Percentiles rank a stretch among this genome's conserved stretches.
Conservation (phyloP, 1,284 basidiomycete genomes). For the Microbotryum intermedium region DNA sequence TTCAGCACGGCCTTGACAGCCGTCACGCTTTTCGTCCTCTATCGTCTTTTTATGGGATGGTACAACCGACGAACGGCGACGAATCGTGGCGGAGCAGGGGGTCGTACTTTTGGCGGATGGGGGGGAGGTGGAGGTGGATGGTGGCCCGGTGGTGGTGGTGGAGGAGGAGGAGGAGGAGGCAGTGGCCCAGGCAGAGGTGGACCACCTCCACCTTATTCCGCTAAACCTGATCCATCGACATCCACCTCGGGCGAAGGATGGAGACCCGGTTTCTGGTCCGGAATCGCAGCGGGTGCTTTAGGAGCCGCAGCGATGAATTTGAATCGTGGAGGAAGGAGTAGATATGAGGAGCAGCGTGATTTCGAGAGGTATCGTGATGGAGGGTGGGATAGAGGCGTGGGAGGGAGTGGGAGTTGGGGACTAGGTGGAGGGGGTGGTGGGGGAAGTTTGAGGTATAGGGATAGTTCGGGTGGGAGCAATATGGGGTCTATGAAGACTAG, state of each 20-base stretch:
- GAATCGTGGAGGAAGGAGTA: constrained; percentile 24
- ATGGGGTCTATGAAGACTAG: constrained; percentile 38
- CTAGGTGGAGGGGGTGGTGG: background rate
- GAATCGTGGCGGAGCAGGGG: constrained; percentile 29
- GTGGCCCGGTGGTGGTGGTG: constrained; percentile 30
- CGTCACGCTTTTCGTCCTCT: constrained; percentile 49
- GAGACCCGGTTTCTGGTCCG: constrained; percentile 74
- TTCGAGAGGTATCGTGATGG: constrained; percentile 33
- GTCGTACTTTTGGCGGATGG: constrained; percentile 40
- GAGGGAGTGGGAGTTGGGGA: constrained; percentile 32
- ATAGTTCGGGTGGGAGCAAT: background rate
- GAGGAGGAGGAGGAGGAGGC: constrained; percentile 40
- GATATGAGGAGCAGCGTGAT: constrained; percentile 51
- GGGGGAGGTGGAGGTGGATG: constrained; percentile 42
- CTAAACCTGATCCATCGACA: constrained; percentile 38
- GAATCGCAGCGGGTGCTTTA: constrained; percentile 56
- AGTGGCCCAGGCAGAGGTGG: constrained; percentile 44
- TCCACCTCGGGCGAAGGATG: constrained; percentile 34
- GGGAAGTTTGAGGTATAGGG: background rate
- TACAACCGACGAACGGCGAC: background rate
- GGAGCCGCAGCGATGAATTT: constrained; percentile 21
- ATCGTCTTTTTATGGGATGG: constrained; percentile 31
- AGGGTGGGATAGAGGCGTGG: constrained; percentile 36
- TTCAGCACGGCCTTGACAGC: constrained; percentile 51
- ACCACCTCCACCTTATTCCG: constrained; percentile 72